A percentile compares a stretch with the other conserved stretches of the same genome.
phyloP scores from a whole-genome alignment of 139 green algal genomes.

The Zygnema circumcarinatum region DNA sequence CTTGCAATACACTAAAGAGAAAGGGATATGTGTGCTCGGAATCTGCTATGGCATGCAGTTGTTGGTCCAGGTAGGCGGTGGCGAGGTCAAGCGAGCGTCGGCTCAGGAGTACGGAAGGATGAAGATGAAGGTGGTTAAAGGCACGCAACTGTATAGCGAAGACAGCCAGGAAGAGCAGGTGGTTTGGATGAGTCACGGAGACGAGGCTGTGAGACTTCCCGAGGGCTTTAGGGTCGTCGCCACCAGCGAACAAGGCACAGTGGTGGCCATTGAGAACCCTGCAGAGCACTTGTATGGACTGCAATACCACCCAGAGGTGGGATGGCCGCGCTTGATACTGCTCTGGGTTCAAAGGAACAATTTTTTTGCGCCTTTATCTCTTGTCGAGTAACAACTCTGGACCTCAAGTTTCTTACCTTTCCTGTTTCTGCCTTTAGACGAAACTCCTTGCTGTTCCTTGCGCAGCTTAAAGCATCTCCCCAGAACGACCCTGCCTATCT shows the following conservation, averaged over 20 bases:
- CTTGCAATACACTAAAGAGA: slow-evolving; percentile 41
- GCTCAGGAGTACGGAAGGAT: slow-evolving; percentile 97
- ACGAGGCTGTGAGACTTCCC: slow-evolving; percentile 87
- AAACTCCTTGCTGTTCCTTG: no score
- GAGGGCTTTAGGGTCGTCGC: slow-evolving; percentile 78
- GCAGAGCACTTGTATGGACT: slow-evolving; percentile 86
- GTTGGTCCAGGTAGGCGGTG: slow-evolving; percentile 77
- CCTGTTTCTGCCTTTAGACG: not conserved
- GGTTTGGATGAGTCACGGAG: slow-evolving; percentile 99
- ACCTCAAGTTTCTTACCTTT: not conserved
- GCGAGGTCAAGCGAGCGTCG: slow-evolving; percentile 77
- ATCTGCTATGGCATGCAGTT: slow-evolving; percentile 99
- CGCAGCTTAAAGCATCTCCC: no score
- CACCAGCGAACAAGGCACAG: slow-evolving; percentile 74
- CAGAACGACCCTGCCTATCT: no score
- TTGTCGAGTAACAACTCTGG: no score
- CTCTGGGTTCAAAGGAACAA: slow-evolving; percentile 2
- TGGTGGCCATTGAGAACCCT: slow-evolving; percentile 92
- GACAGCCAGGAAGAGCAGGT: slow-evolving; percentile 61
- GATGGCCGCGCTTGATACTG: no score
- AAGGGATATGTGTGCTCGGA: slow-evolving; percentile 79
- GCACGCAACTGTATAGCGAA: slow-evolving; percentile 74
- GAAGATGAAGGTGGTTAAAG: slow-evolving; percentile 76
- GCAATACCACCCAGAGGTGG: slow-evolving; percentile 96
- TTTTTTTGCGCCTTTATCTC: no score